A percentile compares a stretch with the other conserved stretches of the same genome.
Evolutionary conservation across 1,284 basidiomycete species (phyloP).

Genomic region (Malassezia furfur): DNA sequence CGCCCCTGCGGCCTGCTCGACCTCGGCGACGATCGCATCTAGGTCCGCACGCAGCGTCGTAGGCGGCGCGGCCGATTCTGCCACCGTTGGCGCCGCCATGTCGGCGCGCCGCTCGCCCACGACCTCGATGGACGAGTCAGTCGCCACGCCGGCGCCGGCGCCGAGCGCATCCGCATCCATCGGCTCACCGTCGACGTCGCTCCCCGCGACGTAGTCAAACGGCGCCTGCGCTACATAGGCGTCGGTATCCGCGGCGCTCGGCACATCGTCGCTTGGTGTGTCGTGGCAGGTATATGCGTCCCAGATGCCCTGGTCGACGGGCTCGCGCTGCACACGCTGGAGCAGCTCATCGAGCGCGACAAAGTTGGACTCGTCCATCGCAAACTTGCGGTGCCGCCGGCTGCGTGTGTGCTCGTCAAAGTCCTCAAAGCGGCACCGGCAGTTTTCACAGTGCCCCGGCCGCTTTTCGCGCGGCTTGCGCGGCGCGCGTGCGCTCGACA

Average conservation of each 20-base stretch:
- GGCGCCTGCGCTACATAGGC: background rate
- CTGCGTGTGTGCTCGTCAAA: slow-evolving; percentile 76
- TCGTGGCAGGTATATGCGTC: background rate
- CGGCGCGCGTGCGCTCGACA: slow-evolving; percentile 19
- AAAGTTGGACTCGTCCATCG: slow-evolving; percentile 70
- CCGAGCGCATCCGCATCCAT: background rate
- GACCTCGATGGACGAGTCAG: too few relatives aligned
- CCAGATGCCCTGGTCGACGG: slow-evolving; percentile 4
- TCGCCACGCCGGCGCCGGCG: too few relatives aligned
- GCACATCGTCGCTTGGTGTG: background rate
- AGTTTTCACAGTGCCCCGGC: slow-evolving; percentile 97
- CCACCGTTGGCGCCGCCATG: too few relatives aligned
- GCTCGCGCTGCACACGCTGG: slow-evolving; percentile 55
- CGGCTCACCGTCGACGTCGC: slow-evolving; percentile 3
- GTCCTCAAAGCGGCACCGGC: slow-evolving; percentile 78
- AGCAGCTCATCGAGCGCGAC: slow-evolving; percentile 70
- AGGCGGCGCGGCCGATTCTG: too few relatives aligned
- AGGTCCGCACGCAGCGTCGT: too few relatives aligned
- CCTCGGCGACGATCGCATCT: too few relatives aligned
- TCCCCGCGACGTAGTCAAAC: background rate
- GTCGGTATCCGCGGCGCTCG: background rate
- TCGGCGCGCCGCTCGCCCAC: too few relatives aligned
- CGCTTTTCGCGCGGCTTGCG: slow-evolving; percentile 58
- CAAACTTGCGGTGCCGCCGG: slow-evolving; percentile 76
- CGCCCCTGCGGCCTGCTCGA: too few relatives aligned